Conservation (phyloP, 768 basidiomycete species). For the Galerina marginata region DNA sequence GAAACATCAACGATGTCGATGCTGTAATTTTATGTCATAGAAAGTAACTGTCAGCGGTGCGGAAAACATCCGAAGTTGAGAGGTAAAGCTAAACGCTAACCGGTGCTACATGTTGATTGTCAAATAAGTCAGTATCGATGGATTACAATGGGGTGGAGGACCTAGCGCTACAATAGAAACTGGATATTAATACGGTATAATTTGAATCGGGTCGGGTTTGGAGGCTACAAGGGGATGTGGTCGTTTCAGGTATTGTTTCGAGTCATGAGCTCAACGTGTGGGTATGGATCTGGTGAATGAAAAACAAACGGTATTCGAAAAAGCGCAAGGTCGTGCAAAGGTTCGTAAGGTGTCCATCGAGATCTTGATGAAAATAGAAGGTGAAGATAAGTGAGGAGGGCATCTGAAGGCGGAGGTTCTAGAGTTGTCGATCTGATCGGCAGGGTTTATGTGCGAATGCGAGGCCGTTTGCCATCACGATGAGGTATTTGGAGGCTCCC, state of each 20-base stretch:
- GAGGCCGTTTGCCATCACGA: neutral
- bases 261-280: no score
- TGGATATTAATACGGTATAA: neutral
- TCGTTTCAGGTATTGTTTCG: no score
- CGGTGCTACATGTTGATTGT: no score
- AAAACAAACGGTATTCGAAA: neutral
- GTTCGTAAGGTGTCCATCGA: neutral
- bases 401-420: no score
- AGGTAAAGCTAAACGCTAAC: no score
- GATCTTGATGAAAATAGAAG: neutral
- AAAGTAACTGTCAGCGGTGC: no score
- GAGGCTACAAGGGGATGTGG: conserved; percentile 2
- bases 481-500: neutral
- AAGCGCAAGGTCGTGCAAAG: neutral
- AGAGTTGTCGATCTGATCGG: neutral
- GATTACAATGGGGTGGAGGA: neutral
- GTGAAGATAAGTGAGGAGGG: neutral
- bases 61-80: no score
- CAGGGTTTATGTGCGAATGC: neutral
- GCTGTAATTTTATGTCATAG: no score
- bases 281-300: neutral
- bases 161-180: neutral
- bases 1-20: no score
- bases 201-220: neutral
- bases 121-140: neutral